Base-by-base conservation (phyloP, 441 rosid species). In the Cnidoscolus chayamansa region DNA sequence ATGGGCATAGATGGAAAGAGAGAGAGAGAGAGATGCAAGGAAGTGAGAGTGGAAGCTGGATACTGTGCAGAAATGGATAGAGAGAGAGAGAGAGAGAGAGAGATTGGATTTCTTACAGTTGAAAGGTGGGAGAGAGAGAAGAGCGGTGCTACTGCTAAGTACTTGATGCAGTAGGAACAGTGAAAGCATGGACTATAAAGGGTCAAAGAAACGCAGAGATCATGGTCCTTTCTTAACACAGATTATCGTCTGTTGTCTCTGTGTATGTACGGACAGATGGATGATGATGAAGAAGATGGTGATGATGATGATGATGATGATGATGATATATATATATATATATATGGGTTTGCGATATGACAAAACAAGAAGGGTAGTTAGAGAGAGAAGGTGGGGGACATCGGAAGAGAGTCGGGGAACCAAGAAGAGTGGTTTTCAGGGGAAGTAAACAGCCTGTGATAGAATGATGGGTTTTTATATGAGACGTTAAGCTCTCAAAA, bases 401-500 rank as follows among this genome's bases (percentile, higher is more conserved):
- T 31, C 10, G 48, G 56, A 11, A 7, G 48, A 50, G 67, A 48
- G 40, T 1, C 59, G 48, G 11, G n/a, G 58, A 53, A 2, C 9
- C 32, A 3, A 51, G 72, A 31, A 51, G 11, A 30, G 78, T 40
- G 66, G 80, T 78, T 79, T 83, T 60, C 76, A 60, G 79, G 70
- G 60, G 76, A 54, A 60, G 68, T 63, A 65, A 63, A 72, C 73
- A 65, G 74, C 66, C 63, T 43, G 45, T 55, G 35, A 37, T 37
- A 56, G 55, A 70, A n/a, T 50, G 49, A 45, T 55, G 61, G 53
- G 12, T 6, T 61, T 61, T 70, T 31, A 11, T 40, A 55, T 17
- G 30, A 55, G 11, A 19, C 5, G 25, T 55, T 55, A 0, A n/a
- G 17, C 9, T 17, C 7, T 6, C 45, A 40, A 40, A 40, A 40